Evolutionary conservation across 805 yeast genomes (phyloP), one percentile per base, ranked within the genome.

Genomic region (Candida xyloterini): DNA sequence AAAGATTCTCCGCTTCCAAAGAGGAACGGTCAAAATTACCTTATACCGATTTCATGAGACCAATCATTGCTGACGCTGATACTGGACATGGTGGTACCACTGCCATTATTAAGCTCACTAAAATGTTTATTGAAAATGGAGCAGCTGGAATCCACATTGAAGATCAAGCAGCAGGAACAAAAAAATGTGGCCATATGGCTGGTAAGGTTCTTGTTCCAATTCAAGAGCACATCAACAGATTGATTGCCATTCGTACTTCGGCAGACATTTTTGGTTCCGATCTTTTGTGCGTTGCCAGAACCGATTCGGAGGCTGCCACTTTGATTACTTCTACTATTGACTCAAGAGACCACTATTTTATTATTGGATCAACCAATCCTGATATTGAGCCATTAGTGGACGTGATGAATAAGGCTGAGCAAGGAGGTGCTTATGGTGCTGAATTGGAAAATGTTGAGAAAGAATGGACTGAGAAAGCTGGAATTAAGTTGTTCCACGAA

Each of bases 21-120:
- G 77, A 68, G 38, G 78, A 86, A 67, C 78, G 95, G 53, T 74
- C 79, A 10, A 74, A 84, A 63, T 71, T 81, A 35, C 81, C 81
- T 33, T 79, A 81, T 66, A 83, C 73, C 40, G 99, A 91, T 70
- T 91, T 84, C 67, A 69, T 91, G 62, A 80, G 96, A 56, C 99
- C 99, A 43, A 87, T 91, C 55, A 76, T 91, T 55, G 98, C 98
- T 30, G 99, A 91, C 64, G 99, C 91, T 52, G 99, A 91, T 68
- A 93, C 98, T 43, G 99, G 99, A 54, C 98, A 91, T 65, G 99
- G 99, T 68, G 98, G 99, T 63, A 76, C 89, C 56, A 90, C 98
- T 44, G 98, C 98, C 42, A 88, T 88, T 53, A 84, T 89, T 70
- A 91, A 91, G 70, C 78, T 91, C 64, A 89, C 96, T 57, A 91